These are phyloP conservation scores for Pyrenopolyporus hunteri DNA, from an alignment of 495 filamentous ascomycete genomes.

Conservation along the genomic window DNA sequence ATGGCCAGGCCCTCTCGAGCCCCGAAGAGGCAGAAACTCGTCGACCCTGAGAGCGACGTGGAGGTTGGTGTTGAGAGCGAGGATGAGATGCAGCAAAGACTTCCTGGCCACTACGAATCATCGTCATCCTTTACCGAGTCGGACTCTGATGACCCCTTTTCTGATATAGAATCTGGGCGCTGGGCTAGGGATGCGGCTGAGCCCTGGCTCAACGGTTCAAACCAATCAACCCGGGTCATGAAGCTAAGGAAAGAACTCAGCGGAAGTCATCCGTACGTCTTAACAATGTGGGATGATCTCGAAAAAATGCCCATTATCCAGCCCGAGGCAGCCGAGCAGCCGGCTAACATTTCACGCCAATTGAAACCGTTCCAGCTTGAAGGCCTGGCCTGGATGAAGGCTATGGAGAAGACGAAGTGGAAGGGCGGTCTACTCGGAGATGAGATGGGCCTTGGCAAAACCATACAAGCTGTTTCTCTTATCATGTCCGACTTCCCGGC, in stretches of 20 bases:
- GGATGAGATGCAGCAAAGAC: too few species aligned
- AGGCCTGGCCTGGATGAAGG: slow-evolving; percentile 91
- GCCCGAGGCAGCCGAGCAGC: slow-evolving; percentile 73
- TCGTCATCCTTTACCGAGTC: too few species aligned
- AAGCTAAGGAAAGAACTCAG: background rate
- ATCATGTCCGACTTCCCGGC: slow-evolving; percentile 97
- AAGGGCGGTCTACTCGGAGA: slow-evolving; percentile 90
- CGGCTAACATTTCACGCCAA: slow-evolving; percentile 74
- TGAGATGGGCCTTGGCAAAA: slow-evolving; percentile 99
- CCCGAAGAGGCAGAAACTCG: background rate
- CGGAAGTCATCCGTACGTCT: slow-evolving; percentile 71
- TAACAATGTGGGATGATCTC: slow-evolving; percentile 83
- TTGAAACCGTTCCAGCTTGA: slow-evolving; percentile 93
- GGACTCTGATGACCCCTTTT: background rate
- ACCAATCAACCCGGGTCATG: too few species aligned
- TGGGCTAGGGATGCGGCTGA: too few species aligned
- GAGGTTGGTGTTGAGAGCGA: background rate
- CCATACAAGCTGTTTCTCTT: slow-evolving; percentile 93
- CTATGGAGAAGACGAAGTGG: slow-evolving; percentile 83
- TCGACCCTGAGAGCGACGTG: background rate
- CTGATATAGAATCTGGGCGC: background rate
- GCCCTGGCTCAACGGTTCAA: too few species aligned
- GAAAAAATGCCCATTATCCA: slow-evolving; percentile 68
- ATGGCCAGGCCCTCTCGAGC: background rate
- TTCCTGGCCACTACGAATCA: too few species aligned